These are phyloP conservation scores for Stagonosporopsis cucurbitacearum DNA, from an alignment of 2,329 filamentous ascomycete genomes.

Conservation along the genomic window DNA sequence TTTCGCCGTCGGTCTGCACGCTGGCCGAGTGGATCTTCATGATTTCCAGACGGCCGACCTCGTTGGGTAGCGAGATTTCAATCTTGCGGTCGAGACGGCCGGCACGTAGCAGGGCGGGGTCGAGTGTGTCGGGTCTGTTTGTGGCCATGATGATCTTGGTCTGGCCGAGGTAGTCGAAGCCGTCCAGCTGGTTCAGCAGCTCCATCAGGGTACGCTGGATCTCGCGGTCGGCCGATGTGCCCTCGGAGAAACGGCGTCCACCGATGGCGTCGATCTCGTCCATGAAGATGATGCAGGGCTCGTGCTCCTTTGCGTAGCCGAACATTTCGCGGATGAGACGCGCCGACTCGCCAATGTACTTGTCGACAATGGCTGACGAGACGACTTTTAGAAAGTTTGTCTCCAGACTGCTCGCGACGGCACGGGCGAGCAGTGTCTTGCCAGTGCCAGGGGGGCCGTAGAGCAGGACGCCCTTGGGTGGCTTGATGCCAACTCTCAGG, in stretches of 20 bases:
- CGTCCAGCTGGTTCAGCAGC: conserved; percentile 95
- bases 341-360: conserved; percentile 98
- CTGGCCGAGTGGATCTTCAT: conserved; percentile 93
- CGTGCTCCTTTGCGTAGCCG: conserved; percentile 98
- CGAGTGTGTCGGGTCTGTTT: conserved; percentile 94
- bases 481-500: conserved; percentile 95
- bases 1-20: conserved; percentile 89
- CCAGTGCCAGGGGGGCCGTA: conserved; percentile 97
- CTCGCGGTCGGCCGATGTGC: conserved; percentile 95
- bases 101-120: conserved; percentile 89
- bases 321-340: conserved; percentile 99
- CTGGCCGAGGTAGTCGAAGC: conserved; percentile 98
- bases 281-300: conserved; percentile 99
- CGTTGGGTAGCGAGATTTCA: conserved; percentile 95
- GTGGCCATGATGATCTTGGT: conserved; percentile 99
- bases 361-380: conserved; percentile 98
- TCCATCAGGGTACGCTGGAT: conserved; percentile 99
- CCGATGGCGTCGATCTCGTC: conserved; percentile 99
- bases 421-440: conserved; percentile 92
- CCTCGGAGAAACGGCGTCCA: conserved; percentile 93
- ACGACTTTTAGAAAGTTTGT: conserved; percentile 99
- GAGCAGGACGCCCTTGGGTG: conserved; percentile 93
- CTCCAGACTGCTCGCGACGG: conserved; percentile 93
- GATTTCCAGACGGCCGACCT: conserved; percentile 94
- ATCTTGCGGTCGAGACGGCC: conserved; percentile 97